Percentiles rank a stretch among this genome's conserved stretches.
These are phyloP conservation scores for Crithidia brevicula DNA, from an alignment of 208 protist genomes.

Conservation along the genomic window DNA sequence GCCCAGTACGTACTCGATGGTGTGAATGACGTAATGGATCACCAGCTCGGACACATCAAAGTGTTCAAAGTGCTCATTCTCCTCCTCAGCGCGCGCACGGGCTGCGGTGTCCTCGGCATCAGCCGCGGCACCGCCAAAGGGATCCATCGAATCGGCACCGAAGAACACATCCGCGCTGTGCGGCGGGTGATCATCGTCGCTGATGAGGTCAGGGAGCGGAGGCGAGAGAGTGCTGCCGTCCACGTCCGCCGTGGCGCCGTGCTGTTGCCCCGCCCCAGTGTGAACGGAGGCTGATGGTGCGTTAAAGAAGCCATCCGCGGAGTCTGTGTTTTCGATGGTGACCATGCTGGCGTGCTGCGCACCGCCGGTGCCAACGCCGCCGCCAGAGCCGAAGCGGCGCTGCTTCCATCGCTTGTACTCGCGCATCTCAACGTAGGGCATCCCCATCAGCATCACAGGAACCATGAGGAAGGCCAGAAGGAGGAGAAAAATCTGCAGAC, in stretches of 20 bases:
- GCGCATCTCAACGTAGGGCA: conserved; percentile 76
- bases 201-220: conserved; percentile 12
- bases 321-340: conserved; percentile 20
- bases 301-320: conserved; percentile 24
- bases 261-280: not conserved
- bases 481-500: conserved; percentile 85
- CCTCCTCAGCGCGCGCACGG: conserved; percentile 11
- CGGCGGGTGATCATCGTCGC: conserved; percentile 24
- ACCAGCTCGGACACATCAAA: conserved; percentile 96
- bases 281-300: conserved; percentile 18
- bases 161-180: conserved; percentile 13
- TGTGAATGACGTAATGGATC: conserved; percentile 99
- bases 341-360: conserved; percentile 12
- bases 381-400: conserved; percentile 7
- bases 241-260: not conserved
- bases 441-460: conserved; percentile 86
- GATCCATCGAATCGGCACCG: conserved; percentile 15
- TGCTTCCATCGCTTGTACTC: conserved; percentile 48
- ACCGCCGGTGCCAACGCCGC: not conserved
- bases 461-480: conserved; percentile 74
- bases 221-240: not conserved
- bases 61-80: conserved; percentile 40
- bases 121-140: conserved; percentile 2
- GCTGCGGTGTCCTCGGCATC: not conserved
- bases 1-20: conserved; percentile 99